Evolutionary conservation across 192 early-diverging fungal species (phyloP).

Genomic region (Coemansia sp.): DNA sequence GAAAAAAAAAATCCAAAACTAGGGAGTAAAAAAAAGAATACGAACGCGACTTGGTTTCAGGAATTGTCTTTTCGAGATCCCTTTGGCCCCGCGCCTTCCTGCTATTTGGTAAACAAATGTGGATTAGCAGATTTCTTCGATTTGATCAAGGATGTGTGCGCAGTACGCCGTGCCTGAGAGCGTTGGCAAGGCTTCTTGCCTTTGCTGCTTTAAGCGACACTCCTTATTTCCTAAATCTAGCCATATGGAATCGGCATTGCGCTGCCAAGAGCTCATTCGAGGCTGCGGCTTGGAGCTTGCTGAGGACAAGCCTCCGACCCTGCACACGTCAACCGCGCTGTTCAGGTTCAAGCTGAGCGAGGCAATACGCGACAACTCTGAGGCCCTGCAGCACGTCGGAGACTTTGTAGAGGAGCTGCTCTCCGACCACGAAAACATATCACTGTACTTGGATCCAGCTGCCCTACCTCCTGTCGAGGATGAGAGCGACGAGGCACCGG

Average conservation of each 20-base stretch:
- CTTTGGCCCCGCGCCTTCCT: background rate
- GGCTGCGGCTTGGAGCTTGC: conserved; percentile 30
- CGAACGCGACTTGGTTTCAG: background rate
- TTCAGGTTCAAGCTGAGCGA: conserved; percentile 34
- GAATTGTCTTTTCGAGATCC: background rate
- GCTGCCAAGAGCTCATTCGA: conserved; percentile 12
- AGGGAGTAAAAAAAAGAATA: background rate
- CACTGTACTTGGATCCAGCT: conserved; percentile 34
- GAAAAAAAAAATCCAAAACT: conserved; percentile 8
- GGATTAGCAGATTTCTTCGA: background rate
- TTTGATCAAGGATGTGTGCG: background rate
- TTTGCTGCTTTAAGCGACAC: background rate
- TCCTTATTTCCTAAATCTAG: background rate
- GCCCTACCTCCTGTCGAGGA: background rate
- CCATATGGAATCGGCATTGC: background rate
- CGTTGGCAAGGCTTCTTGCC: too few species aligned
- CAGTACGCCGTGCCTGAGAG: too few species aligned
- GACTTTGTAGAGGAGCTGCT: conserved; percentile 36
- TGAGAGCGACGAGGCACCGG: background rate
- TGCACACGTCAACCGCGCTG: conserved; percentile 35
- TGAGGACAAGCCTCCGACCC: background rate
- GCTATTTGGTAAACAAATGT: background rate
- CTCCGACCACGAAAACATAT: conserved; percentile 26
- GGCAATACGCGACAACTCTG: conserved; percentile 5
- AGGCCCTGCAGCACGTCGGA: background rate